Evolutionary conservation across 2,329 filamentous ascomycete species (phyloP).

Genomic region (Ophiostoma ulmi): DNA sequence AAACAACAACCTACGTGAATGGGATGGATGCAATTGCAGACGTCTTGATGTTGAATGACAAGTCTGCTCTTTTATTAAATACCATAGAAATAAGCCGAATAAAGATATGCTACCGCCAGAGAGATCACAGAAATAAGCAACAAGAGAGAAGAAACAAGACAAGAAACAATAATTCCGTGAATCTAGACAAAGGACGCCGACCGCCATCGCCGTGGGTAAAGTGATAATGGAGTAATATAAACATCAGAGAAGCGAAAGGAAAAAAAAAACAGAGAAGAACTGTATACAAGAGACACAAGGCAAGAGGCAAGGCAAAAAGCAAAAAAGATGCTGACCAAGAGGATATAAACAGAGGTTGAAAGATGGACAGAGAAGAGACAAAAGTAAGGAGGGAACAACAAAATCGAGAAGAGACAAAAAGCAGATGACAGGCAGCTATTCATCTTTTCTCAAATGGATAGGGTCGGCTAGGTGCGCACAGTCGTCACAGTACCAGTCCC

Average conservation of each 20-base stretch:
- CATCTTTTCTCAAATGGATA: not conserved
- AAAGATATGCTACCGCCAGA: not conserved
- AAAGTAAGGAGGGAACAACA: not conserved
- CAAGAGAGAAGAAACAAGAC: not conserved
- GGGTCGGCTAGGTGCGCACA: conserved; percentile 32
- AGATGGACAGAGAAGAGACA: not conserved
- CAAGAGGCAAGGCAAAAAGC: not conserved
- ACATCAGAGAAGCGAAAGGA: not conserved
- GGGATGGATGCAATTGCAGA: not conserved
- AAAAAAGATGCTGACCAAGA: not conserved
- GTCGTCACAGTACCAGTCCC: conserved; percentile 41
- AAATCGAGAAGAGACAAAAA: not conserved
- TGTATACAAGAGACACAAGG: not conserved
- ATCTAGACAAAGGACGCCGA: conserved; percentile 4
- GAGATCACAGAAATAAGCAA: not conserved
- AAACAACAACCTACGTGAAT: not conserved
- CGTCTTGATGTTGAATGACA: conserved; percentile 10
- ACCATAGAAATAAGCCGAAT: not conserved
- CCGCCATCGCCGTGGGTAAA: not conserved
- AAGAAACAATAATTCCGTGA: not conserved
- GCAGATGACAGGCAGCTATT: not conserved
- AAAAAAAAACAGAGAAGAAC: not conserved
- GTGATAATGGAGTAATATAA: not conserved
- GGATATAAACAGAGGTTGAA: conserved; percentile 1
- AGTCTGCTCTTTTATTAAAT: not conserved